Base-by-base conservation (phyloP, 2,329 filamentous ascomycete genomes). In the Fusarium praegraminearum region DNA sequence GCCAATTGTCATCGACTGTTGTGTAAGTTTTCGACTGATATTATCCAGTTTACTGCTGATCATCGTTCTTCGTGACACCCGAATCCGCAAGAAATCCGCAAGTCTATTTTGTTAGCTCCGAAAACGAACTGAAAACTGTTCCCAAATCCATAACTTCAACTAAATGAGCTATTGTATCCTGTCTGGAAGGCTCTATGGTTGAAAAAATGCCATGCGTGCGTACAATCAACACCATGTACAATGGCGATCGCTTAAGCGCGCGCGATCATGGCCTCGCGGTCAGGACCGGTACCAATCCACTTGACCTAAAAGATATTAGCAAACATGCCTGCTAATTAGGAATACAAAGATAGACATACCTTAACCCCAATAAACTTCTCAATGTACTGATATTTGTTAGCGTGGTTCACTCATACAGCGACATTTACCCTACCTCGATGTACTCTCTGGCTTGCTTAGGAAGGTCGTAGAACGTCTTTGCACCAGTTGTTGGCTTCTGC, bases 261-360 rank as follows among this genome's bases (percentile, higher is more conserved):
- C 59, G 38, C 56, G 54, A 72, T 70, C 67, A 56, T 73, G 51
- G 57, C 58, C 45, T 73, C 58, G 36, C 58, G 65, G 41, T 57
- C 61, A 50, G 64, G 67, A 49, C 67, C 67, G 43, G 69, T 73
- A 26, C 61, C 58, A 46, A 69, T 70, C 52, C 58, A 72, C 50
- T 73, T 65, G 35, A 69, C 52, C 51, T 57, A 7, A 30, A 20
- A 32, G 16, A 49, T 47, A 36, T 51, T 28, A 57, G 50, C 54
- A 35, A 54, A 43, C 36, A 44, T 6, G 36, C 30, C 47, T 38
- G 33, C 10, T 18, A 26, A 50, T n/a, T 30, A 46, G 33, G 15
- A 59, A 40, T 13, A 26, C 32, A 15, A 2, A 20, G 4, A 24
- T 35, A 11, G 24, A 26, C 28, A 16, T 59, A 53, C 43, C 46